These are phyloP conservation scores for Nannochloropsis salina DNA, from an alignment of 108 stramenopile genomes.

Conservation along the genomic window DNA sequence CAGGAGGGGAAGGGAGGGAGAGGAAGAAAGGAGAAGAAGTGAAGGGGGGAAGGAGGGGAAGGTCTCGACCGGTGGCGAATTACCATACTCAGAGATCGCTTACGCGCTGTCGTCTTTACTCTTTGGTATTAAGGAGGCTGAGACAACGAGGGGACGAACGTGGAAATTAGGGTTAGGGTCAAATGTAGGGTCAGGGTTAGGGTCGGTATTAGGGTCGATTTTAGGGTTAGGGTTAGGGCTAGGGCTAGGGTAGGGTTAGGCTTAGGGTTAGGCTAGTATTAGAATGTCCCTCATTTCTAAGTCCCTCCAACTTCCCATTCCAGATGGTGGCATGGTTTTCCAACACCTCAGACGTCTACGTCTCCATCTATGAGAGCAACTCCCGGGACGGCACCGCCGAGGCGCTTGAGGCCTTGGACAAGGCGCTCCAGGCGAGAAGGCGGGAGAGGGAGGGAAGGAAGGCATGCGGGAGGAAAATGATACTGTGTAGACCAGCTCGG, in stretches of 20 bases:
- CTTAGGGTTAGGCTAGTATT: no score
- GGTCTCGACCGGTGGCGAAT: no score
- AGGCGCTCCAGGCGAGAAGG: conserved; percentile 7
- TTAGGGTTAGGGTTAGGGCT: no score
- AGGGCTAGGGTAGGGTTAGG: no score
- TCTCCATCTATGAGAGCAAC: conserved; percentile 1
- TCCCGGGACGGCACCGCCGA: neutral
- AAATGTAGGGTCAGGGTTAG: no score
- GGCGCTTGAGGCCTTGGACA: neutral
- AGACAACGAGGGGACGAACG: neutral
- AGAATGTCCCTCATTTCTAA: neutral
- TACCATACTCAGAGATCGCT: no score
- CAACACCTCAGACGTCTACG: neutral
- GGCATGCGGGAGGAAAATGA: neutral
- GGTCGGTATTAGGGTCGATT: no score
- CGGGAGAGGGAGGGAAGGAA: neutral
- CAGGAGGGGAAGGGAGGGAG: neutral
- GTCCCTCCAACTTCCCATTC: neutral
- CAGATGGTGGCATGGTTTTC: neutral
- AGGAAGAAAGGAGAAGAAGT: neutral
- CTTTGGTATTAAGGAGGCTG: no score
- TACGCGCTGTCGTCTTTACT: no score
- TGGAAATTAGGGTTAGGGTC: neutral
- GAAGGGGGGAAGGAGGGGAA: neutral
- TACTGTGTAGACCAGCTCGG: no score